A percentile compares a stretch with the other conserved stretches of the same genome.
phyloP scores from a whole-genome alignment of 805 yeast species.

The Metschnikowia amazonensis region DNA sequence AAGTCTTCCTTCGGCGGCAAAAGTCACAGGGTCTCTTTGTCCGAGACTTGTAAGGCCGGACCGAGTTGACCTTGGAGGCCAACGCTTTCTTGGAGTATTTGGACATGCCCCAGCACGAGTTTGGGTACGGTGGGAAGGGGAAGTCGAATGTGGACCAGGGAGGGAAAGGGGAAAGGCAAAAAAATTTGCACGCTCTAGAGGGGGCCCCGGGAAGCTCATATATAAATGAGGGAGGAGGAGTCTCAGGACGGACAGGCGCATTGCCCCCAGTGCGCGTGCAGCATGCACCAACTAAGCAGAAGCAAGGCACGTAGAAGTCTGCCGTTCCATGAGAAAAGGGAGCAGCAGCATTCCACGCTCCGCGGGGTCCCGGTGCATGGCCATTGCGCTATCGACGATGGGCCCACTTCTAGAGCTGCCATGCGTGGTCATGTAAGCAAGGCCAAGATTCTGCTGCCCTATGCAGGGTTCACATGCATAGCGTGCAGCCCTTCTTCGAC shows the following conservation, averaged over 20 bases:
- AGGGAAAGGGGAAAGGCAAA: background rate
- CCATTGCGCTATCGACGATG: background rate
- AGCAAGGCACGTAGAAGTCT: slow-evolving; percentile 2
- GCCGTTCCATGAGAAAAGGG: background rate
- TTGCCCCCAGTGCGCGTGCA: background rate
- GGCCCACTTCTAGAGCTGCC: background rate
- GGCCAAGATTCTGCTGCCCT: background rate
- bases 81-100: slow-evolving; percentile 17
- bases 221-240: background rate
- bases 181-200: background rate
- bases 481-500: background rate
- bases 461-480: background rate
- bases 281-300: slow-evolving; percentile 3
- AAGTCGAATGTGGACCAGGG: no score
- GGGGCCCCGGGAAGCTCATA: background rate
- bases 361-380: background rate
- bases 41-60: slow-evolving; percentile 32
- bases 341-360: background rate
- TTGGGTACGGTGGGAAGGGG: no score
- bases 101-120: slow-evolving; percentile 3
- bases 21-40: slow-evolving; percentile 35
- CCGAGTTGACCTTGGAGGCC: slow-evolving; percentile 19
- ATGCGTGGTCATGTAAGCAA: slow-evolving; percentile 2
- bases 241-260: background rate
- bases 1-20: slow-evolving; percentile 32